A percentile compares a stretch with the other conserved stretches of the same genome.
Conservation (phyloP, 2,329 filamentous ascomycete genomes). For the Botrytis hyacinthi region DNA sequence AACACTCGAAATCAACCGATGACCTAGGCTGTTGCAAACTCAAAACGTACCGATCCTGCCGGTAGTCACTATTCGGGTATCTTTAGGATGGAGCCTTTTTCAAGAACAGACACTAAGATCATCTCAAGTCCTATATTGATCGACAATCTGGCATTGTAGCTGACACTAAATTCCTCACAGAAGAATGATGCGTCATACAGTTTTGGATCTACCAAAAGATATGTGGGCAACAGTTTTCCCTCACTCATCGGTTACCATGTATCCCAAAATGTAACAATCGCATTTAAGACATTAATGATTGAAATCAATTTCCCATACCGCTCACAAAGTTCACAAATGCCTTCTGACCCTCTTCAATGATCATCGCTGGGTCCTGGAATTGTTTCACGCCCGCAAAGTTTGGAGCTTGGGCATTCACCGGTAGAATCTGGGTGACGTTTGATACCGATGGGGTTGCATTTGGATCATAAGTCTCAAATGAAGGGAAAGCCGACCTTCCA, state of each 20-base stretch:
- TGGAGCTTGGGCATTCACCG: constrained; percentile 24
- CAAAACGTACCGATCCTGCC: background rate
- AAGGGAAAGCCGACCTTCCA: background rate
- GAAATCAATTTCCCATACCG: background rate
- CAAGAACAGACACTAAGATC: background rate
- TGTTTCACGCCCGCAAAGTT: constrained; percentile 24
- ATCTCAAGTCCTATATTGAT: background rate
- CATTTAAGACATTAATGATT: background rate
- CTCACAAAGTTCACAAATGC: constrained; percentile 26
- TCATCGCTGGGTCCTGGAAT: constrained; percentile 29
- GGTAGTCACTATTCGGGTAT: background rate
- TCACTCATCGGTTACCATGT: background rate
- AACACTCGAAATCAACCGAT: background rate
- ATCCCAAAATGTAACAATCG: background rate
- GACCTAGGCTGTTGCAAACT: background rate
- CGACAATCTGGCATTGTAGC: too few relatives aligned
- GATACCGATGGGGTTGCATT: constrained; percentile 17
- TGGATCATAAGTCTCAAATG: constrained; percentile 21
- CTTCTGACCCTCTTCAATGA: constrained; percentile 30
- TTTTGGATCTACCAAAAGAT: constrained; percentile 9
- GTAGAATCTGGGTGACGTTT: constrained; percentile 27
- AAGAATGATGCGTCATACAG: constrained; percentile 3
- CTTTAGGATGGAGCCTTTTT: background rate
- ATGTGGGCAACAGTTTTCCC: background rate
- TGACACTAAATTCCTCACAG: background rate